These are phyloP conservation scores for Eucalyptus sp. DNA, from an alignment of 345 rosid species.

Conservation along the genomic window DNA sequence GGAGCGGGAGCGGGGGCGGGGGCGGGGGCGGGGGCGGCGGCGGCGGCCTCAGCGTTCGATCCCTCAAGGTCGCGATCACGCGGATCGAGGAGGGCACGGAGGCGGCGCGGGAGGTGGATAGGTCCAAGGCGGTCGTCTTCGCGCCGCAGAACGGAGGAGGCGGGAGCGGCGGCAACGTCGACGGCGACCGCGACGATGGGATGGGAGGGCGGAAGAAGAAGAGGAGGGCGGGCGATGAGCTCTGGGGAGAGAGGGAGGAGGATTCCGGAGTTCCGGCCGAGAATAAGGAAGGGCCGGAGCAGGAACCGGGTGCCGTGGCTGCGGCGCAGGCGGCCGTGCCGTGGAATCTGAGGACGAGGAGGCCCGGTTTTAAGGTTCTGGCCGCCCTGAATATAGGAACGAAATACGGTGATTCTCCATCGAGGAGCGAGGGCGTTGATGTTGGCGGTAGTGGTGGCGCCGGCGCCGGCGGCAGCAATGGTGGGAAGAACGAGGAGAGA, in stretches of 20 bases:
- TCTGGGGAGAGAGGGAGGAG: constrained; percentile 39
- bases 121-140: not conserved
- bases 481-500: constrained; percentile 19
- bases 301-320: constrained; percentile 10
- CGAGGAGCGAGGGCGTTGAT: constrained; percentile 7
- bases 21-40: not conserved
- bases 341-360: constrained; percentile 79
- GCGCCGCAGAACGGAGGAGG: not conserved
- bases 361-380: constrained; percentile 46
- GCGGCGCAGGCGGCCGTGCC: constrained; percentile 16
- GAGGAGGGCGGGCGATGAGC: constrained; percentile 38
- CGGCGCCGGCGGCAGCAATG: not conserved
- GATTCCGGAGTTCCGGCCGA: constrained; percentile 37
- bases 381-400: not conserved
- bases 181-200: constrained; percentile 1
- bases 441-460: constrained; percentile 2
- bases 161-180: not conserved
- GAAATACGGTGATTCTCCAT: constrained; percentile 14
- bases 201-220: constrained; percentile 24
- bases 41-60: constrained; percentile 18
- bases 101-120: not conserved
- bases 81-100: not conserved
- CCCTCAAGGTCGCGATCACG: not conserved
- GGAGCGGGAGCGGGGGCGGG: not conserved
- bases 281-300: constrained; percentile 14